A percentile compares a stretch with the other conserved stretches of the same genome.
Conservation (phyloP, 2,329 filamentous ascomycete species). For the Thielaviopsis euricoi region DNA sequence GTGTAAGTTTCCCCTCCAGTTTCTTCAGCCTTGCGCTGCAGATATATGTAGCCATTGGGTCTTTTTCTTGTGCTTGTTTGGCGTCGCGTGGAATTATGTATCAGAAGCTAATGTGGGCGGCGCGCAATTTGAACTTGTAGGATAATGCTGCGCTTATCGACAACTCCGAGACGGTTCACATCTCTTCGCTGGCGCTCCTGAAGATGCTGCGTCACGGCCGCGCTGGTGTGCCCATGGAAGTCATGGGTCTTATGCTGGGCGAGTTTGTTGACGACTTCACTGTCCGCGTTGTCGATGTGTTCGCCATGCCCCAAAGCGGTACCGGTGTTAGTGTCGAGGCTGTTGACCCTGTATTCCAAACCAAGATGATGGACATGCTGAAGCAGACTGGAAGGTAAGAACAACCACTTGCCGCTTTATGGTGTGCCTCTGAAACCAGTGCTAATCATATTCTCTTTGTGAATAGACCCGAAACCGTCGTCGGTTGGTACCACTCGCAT, state of each 20-base stretch:
- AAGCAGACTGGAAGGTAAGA: conserved; percentile 83
- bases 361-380: conserved; percentile 99
- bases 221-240: conserved; percentile 97
- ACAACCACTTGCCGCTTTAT: background rate
- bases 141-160: conserved; percentile 87
- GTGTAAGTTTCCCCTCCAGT: conserved; percentile 7
- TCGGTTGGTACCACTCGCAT: conserved; percentile 99
- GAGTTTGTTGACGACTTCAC: conserved; percentile 37
- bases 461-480: conserved; percentile 77
- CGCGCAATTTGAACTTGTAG: conserved; percentile 26
- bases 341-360: conserved; percentile 96
- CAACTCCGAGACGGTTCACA: conserved; percentile 98
- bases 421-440: background rate
- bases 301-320: conserved; percentile 97
- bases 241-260: conserved; percentile 85
- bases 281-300: conserved; percentile 93
- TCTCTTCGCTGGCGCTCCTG: conserved; percentile 86
- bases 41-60: background rate
- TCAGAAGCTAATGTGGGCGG: background rate
- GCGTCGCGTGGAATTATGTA: background rate
- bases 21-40: background rate
- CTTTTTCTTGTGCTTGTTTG: background rate
- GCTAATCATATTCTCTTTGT: background rate
- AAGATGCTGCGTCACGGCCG: conserved; percentile 98
- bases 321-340: conserved; percentile 97